These are phyloP conservation scores for Aspergillus persii DNA, from an alignment of 2,329 filamentous ascomycete genomes.

Conservation along the genomic window DNA sequence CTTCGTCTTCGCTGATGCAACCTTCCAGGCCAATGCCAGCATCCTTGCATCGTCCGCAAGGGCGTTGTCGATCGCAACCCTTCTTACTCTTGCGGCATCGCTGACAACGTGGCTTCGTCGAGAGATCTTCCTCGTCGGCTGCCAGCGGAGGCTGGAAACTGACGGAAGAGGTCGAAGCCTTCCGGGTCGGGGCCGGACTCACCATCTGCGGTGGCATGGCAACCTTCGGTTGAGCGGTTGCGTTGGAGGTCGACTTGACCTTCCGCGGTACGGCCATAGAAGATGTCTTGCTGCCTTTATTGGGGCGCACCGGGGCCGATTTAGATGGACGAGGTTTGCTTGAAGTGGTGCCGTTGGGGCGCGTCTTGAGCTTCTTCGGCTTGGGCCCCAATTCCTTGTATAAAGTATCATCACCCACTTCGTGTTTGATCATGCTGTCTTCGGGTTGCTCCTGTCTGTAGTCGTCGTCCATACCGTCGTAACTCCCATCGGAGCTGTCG, in stretches of 20 bases:
- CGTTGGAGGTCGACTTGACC: constrained; percentile 29
- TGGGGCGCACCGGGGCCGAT: constrained; percentile 23
- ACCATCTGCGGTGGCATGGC: constrained; percentile 35
- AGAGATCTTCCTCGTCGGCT: constrained; percentile 82
- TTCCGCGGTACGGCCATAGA: constrained; percentile 37
- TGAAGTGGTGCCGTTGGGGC: constrained; percentile 34
- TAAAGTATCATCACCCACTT: constrained; percentile 46
- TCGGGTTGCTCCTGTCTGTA: constrained; percentile 55
- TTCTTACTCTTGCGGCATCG: constrained; percentile 99
- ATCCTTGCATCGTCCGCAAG: constrained; percentile 92
- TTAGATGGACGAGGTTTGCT: constrained; percentile 32
- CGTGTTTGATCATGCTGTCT: constrained; percentile 54
- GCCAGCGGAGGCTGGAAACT: constrained; percentile 62
- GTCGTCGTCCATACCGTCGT: constrained; percentile 56
- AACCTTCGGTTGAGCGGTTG: constrained; percentile 35
- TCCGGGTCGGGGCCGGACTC: constrained; percentile 53
- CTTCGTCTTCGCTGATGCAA: constrained; percentile 96
- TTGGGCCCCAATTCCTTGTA: constrained; percentile 42
- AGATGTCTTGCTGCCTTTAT: constrained; percentile 37
- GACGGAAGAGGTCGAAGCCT: constrained; percentile 55
- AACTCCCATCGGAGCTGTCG: constrained; percentile 60
- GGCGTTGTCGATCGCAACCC: constrained; percentile 93
- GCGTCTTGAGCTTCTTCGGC: constrained; percentile 54
- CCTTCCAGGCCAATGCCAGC: constrained; percentile 90
- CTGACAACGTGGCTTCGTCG: constrained; percentile 94